Percentiles rank a stretch among this genome's conserved stretches.
These are phyloP conservation scores for Carex cristatella DNA, from an alignment of 176 grass and related monocot species.

Conservation along the genomic window DNA sequence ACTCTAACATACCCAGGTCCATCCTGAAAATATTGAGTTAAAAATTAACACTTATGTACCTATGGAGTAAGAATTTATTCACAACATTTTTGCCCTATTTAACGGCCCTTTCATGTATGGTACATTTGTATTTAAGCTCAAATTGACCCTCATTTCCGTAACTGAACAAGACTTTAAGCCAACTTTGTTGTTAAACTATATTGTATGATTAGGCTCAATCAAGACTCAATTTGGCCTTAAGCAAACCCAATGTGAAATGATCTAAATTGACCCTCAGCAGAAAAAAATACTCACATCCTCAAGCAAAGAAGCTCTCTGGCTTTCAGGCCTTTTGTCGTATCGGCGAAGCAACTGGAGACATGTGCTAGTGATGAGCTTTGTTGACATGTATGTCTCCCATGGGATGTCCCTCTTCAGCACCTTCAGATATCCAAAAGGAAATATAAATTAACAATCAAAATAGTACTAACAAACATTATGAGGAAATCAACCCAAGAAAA, in stretches of 20 bases:
- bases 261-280: background rate
- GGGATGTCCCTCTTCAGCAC: slow-evolving; percentile 95
- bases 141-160: background rate
- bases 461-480: background rate
- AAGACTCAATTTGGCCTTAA: background rate
- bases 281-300: slow-evolving; percentile 64
- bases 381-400: slow-evolving; percentile 97
- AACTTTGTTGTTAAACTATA: slow-evolving; percentile 3
- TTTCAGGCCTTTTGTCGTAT: slow-evolving; percentile 80
- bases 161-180: background rate
- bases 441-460: background rate
- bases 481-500: slow-evolving; percentile 9
- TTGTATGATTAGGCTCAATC: background rate
- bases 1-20: slow-evolving; percentile 61
- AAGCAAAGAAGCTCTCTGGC: slow-evolving; percentile 61
- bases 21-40: slow-evolving; percentile 48
- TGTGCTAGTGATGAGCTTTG: slow-evolving; percentile 78
- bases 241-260: background rate
- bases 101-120: background rate
- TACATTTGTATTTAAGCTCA: background rate
- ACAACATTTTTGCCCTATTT: background rate
- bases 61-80: slow-evolving; percentile 17
- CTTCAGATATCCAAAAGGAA: slow-evolving; percentile 43
- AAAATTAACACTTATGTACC: slow-evolving; percentile 3
- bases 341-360: slow-evolving; percentile 70